Evolutionary conservation across 768 basidiomycete species (phyloP), one percentile per base, ranked within the genome.

Genomic region (Termitomyces sp.): DNA sequence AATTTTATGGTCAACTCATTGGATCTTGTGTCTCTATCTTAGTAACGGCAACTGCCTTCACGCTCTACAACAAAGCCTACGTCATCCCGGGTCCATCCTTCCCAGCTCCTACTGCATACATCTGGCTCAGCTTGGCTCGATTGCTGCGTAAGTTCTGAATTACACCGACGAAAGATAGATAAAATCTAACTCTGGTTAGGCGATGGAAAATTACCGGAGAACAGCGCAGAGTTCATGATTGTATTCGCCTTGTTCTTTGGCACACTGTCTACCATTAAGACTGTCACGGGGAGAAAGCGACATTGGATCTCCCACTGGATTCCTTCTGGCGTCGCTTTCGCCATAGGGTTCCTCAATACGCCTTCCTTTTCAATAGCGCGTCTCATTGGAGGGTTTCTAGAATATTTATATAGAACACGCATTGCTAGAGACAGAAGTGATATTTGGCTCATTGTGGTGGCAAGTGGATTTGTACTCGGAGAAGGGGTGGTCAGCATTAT

Each of bases 381-480:
- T 49, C 76, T 98, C 29, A 77, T 96, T 52, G 96, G 96, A 35
- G 96, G 96, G 3, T 67, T 90, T 57, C 70, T 91, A 59, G 94
- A 96, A 62, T 83, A 87, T 62, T 65, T 82, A 25, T 92, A 86
- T 63, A 79, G 83, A 57, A 79, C 72, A 23, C 72, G 75, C 35
- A 71, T 75, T 63, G 74, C 77, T 23, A 81, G 76, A 57, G 78
- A 81, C 56, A 71, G 72, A 25, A 75, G 76, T 53, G 86, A 88
- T 56, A 91, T 94, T 54, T 75, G 81, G 31, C 72, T 95, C 33
- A 88, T 98, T 63, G 83, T 98, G 23, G 76, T 96, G 38, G 96
- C 95, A 7, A 93, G 90, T 68, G 96, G 96, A 3, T 97, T 98
- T 67, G 95, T 98, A 23, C 75, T 98, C 16, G 96, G 96, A 18